These are phyloP conservation scores for Hyphodiscus sp. DNA, from an alignment of 2,329 filamentous ascomycete species.

Conservation along the genomic window DNA sequence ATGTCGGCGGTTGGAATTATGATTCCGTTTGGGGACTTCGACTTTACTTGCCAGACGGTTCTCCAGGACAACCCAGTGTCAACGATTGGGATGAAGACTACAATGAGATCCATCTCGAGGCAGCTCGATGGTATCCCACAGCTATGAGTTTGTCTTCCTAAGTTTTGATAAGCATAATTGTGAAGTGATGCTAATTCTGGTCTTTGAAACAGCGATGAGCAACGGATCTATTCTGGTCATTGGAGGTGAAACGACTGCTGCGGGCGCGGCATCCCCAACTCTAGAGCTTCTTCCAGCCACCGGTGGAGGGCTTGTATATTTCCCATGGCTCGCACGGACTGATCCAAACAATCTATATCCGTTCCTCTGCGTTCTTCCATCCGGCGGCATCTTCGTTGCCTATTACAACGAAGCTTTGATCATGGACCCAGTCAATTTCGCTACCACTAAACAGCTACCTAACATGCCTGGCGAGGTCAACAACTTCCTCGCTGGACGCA, in stretches of 20 bases:
- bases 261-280: slow-evolving; percentile 52
- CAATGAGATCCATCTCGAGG: slow-evolving; percentile 45
- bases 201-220: slow-evolving; percentile 52
- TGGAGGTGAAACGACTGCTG: slow-evolving; percentile 56
- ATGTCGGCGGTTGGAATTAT: slow-evolving; percentile 60
- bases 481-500: slow-evolving; percentile 51
- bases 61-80: slow-evolving; percentile 44
- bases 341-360: slow-evolving; percentile 64
- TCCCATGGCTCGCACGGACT: slow-evolving; percentile 55
- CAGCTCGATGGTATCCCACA: slow-evolving; percentile 57
- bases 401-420: slow-evolving; percentile 64
- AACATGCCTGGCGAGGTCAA: slow-evolving; percentile 57
- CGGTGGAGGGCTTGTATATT: slow-evolving; percentile 40
- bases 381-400: slow-evolving; percentile 55
- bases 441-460: slow-evolving; percentile 49
- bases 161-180: no score
- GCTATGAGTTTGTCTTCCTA: no score
- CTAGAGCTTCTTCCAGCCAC: slow-evolving; percentile 56
- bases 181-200: no score
- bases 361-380: slow-evolving; percentile 53
- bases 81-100: slow-evolving; percentile 62
- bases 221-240: slow-evolving; percentile 60
- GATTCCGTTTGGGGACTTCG: slow-evolving; percentile 56
- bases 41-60: slow-evolving; percentile 54
- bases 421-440: slow-evolving; percentile 51